phyloP scores from a whole-genome alignment of 345 rosid genomes.

The Heritiera littoralis region DNA sequence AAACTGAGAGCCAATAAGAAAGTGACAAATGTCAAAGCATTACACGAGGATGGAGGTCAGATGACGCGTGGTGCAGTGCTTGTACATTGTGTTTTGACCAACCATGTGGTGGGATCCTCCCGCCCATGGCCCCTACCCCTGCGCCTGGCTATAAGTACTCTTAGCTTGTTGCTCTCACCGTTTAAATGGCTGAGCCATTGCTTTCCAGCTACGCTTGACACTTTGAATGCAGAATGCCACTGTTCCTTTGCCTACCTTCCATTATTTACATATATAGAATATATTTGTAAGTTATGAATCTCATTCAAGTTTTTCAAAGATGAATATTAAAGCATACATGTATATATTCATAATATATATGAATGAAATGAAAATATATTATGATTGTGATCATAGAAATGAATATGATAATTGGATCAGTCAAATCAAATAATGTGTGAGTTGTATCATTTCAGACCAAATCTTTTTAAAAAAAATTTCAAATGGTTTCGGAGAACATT shows the following conservation, averaged over 20 bases:
- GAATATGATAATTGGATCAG: too few relatives aligned
- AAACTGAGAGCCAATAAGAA: constrained; percentile 13
- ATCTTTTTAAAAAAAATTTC: background rate
- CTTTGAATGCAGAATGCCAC: background rate
- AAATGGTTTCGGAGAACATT: too few relatives aligned
- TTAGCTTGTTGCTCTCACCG: background rate
- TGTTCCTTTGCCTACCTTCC: background rate
- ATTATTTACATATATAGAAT: background rate
- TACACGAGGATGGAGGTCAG: constrained; percentile 32
- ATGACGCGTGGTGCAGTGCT: constrained; percentile 34
- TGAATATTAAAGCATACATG: too few relatives aligned
- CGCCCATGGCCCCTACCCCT: background rate
- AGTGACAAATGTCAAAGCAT: constrained; percentile 25
- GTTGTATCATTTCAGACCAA: background rate
- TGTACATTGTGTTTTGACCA: constrained; percentile 15
- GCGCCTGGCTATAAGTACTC: background rate
- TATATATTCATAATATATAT: too few relatives aligned
- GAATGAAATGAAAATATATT: too few relatives aligned
- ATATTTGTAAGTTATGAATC: too few relatives aligned
- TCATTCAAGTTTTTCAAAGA: too few relatives aligned
- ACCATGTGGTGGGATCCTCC: background rate
- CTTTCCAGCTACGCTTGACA: background rate
- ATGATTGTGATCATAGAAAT: too few relatives aligned
- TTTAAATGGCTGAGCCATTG: background rate
- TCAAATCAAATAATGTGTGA: too few relatives aligned